Evolutionary conservation across 805 yeast genomes (phyloP), one percentile per base, ranked within the genome.

Genomic region (Starmerella stellata): DNA sequence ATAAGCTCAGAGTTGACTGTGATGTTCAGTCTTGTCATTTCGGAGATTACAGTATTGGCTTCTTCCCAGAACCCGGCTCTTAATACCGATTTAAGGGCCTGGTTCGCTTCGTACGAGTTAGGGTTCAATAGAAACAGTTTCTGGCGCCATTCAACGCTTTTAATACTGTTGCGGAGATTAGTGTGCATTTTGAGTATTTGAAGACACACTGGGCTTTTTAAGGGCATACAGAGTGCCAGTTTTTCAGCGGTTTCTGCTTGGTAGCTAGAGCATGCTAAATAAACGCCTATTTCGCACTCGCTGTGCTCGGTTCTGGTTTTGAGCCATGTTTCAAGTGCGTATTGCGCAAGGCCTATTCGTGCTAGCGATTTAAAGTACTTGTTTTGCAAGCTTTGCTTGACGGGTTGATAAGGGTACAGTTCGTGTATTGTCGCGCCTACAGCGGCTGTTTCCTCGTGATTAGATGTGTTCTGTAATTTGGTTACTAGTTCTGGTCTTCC

Each of bases 241-340:
- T n/a, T 11, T 24, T 44, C 47, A 2, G 47, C 47, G 2, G 17
- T 20, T 2, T 2, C 21, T 13, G 31, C 20, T 2, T 35, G 40
- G 24, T 15, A 25, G 8, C 37, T 29, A 7, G 23, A n/a, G 30
- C 44, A 41, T 4, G 21, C 16, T 4, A 38, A 4, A 13, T 21
- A n/a, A 1, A 38, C 25, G 25, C 25, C 25, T 7, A 11, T 23
- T 11, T 23, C 11, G 9, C 25, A 23, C 25, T 23, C 25, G 25
- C 25, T 23, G 25, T n/a, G n/a, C n/a, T n/a, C n/a, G n/a, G n/a
- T n/a, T n/a, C n/a, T n/a, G n/a, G n/a, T n/a, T n/a, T n/a, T n/a
- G n/a, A n/a, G n/a, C n/a, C n/a, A n/a, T n/a, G n/a, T n/a, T n/a
- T n/a, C n/a, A n/a, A 23, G 25, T 11, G 25, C 25, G 25, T 23